These are phyloP conservation scores for Babesia bigemina DNA, from an alignment of 169 alveolate species.

Conservation along the genomic window DNA sequence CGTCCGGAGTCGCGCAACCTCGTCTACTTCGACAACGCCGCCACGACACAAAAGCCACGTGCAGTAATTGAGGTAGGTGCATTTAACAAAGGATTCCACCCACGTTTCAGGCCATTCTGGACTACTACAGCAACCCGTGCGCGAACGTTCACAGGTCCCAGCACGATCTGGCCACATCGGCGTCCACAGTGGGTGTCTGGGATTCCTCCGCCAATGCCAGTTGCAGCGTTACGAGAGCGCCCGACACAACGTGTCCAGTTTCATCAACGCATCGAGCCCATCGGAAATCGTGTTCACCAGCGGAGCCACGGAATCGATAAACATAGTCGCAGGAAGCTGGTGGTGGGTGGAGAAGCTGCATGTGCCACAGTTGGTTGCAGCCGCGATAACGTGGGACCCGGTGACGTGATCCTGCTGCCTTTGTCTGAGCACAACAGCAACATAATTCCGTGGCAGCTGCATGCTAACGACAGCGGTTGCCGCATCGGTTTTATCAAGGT, in stretches of 20 bases:
- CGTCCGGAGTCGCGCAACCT: slow-evolving; percentile 4
- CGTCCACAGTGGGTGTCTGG: slow-evolving; percentile 42
- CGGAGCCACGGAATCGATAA: slow-evolving; percentile 76
- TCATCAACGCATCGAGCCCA: slow-evolving; percentile 56
- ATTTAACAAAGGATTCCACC: not conserved
- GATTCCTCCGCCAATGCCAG: not conserved
- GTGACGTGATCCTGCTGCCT: slow-evolving; percentile 70
- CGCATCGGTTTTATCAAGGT: slow-evolving; percentile 61
- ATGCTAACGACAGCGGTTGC: slow-evolving; percentile 43
- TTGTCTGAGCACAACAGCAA: slow-evolving; percentile 75
- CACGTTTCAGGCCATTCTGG: slow-evolving; percentile 22
- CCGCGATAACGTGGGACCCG: slow-evolving; percentile 36
- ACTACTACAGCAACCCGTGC: slow-evolving; percentile 26
- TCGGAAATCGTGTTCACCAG: slow-evolving; percentile 71
- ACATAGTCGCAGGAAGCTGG: slow-evolving; percentile 68
- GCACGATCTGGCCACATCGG: slow-evolving; percentile 43
- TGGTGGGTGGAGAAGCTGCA: slow-evolving; percentile 19
- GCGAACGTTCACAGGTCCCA: slow-evolving; percentile 37
- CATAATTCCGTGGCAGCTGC: slow-evolving; percentile 76
- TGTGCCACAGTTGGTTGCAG: not conserved
- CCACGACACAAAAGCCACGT: slow-evolving; percentile 75
- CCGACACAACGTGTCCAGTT: slow-evolving; percentile 54
- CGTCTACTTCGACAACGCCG: slow-evolving; percentile 78
- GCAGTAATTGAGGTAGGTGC: slow-evolving; percentile 60
- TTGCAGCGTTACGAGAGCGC: slow-evolving; percentile 62